Evolutionary conservation across 805 yeast genomes (phyloP).

Genomic region (Pichia pseudocactophila): DNA sequence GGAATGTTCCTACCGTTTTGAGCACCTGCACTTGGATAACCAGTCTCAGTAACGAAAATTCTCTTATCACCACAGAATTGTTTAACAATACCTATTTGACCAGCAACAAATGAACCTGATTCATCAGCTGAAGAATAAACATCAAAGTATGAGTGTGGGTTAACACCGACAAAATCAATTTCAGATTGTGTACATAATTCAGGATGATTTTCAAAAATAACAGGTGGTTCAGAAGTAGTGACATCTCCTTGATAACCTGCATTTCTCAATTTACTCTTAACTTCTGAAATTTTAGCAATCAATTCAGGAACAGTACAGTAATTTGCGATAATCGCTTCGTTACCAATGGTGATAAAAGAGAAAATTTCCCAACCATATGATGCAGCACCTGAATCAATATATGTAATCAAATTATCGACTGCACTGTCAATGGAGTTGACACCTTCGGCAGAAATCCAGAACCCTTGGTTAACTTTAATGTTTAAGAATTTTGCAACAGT

Average conservation of each 20-base stretch:
- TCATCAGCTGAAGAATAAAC: constrained; percentile 46
- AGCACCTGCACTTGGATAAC: constrained; percentile 73
- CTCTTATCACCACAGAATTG: constrained; percentile 46
- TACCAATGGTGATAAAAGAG: constrained; percentile 74
- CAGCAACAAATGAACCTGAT: constrained; percentile 63
- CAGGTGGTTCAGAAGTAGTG: constrained; percentile 90
- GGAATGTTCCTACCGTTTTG: constrained; percentile 72
- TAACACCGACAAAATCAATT: constrained; percentile 78
- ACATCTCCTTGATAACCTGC: constrained; percentile 75
- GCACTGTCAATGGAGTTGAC: constrained; percentile 58
- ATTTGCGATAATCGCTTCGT: constrained; percentile 70
- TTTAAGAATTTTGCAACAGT: constrained; percentile 55
- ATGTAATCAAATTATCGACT: constrained; percentile 42
- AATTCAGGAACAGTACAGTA: constrained; percentile 56
- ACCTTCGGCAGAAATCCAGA: constrained; percentile 66
- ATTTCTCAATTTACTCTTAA: constrained; percentile 43
- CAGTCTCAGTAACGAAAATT: constrained; percentile 74
- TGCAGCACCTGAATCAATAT: constrained; percentile 29
- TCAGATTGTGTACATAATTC: constrained; percentile 58
- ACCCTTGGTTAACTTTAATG: constrained; percentile 72
- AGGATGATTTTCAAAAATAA: constrained; percentile 52
- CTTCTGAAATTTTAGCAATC: constrained; percentile 52
- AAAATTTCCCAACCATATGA: constrained; percentile 64
- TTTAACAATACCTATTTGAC: constrained; percentile 50
- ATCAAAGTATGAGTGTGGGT: constrained; percentile 83